Evolutionary conservation across 495 filamentous ascomycete species (phyloP).

Genomic region (Daldinia loculata): DNA sequence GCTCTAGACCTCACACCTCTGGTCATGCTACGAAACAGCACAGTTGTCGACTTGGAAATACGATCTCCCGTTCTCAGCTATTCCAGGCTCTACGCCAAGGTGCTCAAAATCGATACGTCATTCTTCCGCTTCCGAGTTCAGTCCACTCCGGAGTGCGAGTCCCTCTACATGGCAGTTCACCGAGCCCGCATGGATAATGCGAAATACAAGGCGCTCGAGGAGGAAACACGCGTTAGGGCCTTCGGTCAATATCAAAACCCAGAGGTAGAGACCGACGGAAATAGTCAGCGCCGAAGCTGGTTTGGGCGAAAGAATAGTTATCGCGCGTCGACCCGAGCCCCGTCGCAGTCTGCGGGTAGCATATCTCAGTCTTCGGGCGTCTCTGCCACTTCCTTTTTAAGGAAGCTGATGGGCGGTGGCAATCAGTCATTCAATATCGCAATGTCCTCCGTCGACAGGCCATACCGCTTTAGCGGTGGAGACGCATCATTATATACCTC

Average conservation of each 20-base stretch:
- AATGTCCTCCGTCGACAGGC: constrained; percentile 61
- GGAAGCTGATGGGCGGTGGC: constrained; percentile 58
- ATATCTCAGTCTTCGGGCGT: constrained; percentile 63
- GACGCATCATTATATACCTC: constrained; percentile 69
- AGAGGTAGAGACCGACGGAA: constrained; percentile 53
- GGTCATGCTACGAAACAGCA: constrained; percentile 86
- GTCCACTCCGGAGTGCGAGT: constrained; percentile 77
- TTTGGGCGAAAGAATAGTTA: constrained; percentile 70
- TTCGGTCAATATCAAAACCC: constrained; percentile 54
- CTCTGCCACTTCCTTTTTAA: constrained; percentile 78
- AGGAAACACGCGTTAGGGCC: constrained; percentile 59
- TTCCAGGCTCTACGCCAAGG: constrained; percentile 71
- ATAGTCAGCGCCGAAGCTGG: constrained; percentile 55
- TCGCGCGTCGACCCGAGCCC: constrained; percentile 62
- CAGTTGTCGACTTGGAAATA: constrained; percentile 92
- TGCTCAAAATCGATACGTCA: constrained; percentile 73
- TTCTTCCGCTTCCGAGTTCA: constrained; percentile 79
- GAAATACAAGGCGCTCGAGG: constrained; percentile 83
- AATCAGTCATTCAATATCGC: constrained; percentile 81
- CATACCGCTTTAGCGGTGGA: constrained; percentile 55
- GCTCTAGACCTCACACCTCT: constrained; percentile 86
- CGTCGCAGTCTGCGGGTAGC: constrained; percentile 55
- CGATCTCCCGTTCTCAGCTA: constrained; percentile 70
- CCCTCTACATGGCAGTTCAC: constrained; percentile 84
- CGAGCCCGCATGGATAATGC: constrained; percentile 84